Evolutionary conservation across 1,284 basidiomycete genomes (phyloP), one percentile per base, ranked within the genome.

Genomic region (Mixia osmundae): DNA sequence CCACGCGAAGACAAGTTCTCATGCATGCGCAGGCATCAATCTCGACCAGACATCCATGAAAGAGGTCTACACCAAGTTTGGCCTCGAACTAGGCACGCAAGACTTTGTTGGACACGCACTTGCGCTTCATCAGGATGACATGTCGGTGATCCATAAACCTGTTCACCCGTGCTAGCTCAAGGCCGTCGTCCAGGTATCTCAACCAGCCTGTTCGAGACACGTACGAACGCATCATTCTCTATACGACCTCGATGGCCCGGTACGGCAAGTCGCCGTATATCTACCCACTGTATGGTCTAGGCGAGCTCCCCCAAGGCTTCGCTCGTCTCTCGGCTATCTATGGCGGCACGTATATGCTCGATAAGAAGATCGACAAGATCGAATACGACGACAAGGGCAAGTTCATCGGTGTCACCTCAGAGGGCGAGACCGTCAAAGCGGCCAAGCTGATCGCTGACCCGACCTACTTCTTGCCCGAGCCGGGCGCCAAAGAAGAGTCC

Each of bases 191-290:
- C n/a, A n/a, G n/a, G 80, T 91, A 97, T 62, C 77, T 85, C 58
- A 76, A 69, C 52, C 79, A 87, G 57, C 69, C 79, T 33, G 91
- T 87, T 26, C 76, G 85, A 36, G 70, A 75, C 37, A 66, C 89
- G 5, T 87, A 94, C 56, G 76, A 94, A 52, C 80, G 91, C 43
- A 94, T 97, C 59, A 68, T 95, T 47, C 72, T 97, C 43, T 99
- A 99, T 64, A 94, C 85, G 12, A 76, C 79, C 6, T 97, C 89
- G 15, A 94, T 99, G 82, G 85, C 91, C 21, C 79, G 91, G 38
- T 97, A 94, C 60, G 91, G 91, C 51, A 97, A 97, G 61, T 97
- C 91, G 14, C 91, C 91, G 3, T 99, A 97, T 66, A 94, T 99
- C 57, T 97, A 99, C 64, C 91, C 91, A 11, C 69, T 95, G 37